phyloP scores from a whole-genome alignment of 2,329 filamentous ascomycete genomes.

The Claviceps capensis region DNA sequence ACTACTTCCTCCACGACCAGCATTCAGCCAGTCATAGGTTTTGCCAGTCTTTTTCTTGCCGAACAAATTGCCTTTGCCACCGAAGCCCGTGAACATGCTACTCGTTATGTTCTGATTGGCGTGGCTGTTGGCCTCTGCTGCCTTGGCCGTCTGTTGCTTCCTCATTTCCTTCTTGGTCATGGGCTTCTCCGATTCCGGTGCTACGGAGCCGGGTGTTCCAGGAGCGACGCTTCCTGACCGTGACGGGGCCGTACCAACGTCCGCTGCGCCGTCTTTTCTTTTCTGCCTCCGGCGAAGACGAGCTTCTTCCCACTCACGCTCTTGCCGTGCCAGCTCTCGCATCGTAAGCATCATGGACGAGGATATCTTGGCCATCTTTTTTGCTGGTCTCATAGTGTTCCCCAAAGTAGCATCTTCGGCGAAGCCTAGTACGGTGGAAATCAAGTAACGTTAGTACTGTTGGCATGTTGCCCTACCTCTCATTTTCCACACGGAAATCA shows the following conservation, averaged over 20 bases:
- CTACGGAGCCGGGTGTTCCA: constrained; percentile 47
- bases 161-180: constrained; percentile 77
- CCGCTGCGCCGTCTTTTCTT: constrained; percentile 43
- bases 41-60: constrained; percentile 49
- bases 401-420: constrained; percentile 20
- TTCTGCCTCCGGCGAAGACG: constrained; percentile 54
- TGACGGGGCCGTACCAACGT: constrained; percentile 32
- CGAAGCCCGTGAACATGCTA: constrained; percentile 54
- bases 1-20: constrained; percentile 35
- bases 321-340: constrained; percentile 48
- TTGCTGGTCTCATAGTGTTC: constrained; percentile 28
- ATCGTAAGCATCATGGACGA: constrained; percentile 39
- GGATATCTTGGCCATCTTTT: constrained; percentile 34
- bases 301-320: constrained; percentile 60
- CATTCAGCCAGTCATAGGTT: constrained; percentile 65
- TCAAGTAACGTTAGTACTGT: not conserved
- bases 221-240: constrained; percentile 44
- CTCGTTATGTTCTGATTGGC: constrained; percentile 75
- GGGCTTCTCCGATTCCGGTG: constrained; percentile 52
- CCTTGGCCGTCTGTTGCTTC: constrained; percentile 62
- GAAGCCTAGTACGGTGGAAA: constrained; percentile 18
- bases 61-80: constrained; percentile 42
- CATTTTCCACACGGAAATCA: no score
- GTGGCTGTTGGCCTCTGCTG: constrained; percentile 65
- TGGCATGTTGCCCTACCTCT: not conserved